Evolutionary conservation across 139 green algal genomes (phyloP), one percentile per base, ranked within the genome.

Genomic region (Penium margaritaceum): DNA sequence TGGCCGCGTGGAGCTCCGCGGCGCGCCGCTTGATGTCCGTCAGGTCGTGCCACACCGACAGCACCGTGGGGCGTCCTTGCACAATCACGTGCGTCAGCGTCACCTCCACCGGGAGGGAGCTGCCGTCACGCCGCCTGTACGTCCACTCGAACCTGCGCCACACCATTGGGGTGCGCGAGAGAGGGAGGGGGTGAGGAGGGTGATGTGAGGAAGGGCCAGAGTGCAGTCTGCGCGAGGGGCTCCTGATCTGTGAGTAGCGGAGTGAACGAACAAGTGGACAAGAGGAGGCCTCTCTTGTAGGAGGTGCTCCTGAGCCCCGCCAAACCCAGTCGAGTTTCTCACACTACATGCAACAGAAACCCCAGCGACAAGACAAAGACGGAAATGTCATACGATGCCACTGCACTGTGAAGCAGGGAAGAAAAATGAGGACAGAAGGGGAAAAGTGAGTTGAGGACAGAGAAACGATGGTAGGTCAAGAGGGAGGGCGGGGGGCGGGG

Each of bases 11-110:
- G 9, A 76, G 68, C 51, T 74, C 66, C 1, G 33, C 41, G 21
- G 58, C 66, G 24, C 67, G 66, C 43, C 35, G 58, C 39, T 74
- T 74, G 51, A 46, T 39, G 57, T 83, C 71, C 30, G 72, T 83
- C 53, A 83, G 74, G 76, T 83, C 72, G 63, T 79, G 81, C 76
- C 80, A 79, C 12, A 85, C 53, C 3, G 37, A 72, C 27, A 85
- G 44, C 32, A 74, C 27, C 33, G 27, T 35, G 9, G 47, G 51
- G 27, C 51, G 36, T n/a, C 68, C 68, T 12, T 76, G 24, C 29
- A 76, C n/a, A 17, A 30, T 30, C 24, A 76, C 21, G 36, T 37
- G 36, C 5, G 27, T 76, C 0, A 76, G 35, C 0, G 68, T 74
- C 1, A 74, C 41, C 2, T 74, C 66, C 54, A 76, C 60, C 5